Evolutionary conservation across 1,139 yeast species (phyloP).

Genomic region (Candida mesenterica): DNA sequence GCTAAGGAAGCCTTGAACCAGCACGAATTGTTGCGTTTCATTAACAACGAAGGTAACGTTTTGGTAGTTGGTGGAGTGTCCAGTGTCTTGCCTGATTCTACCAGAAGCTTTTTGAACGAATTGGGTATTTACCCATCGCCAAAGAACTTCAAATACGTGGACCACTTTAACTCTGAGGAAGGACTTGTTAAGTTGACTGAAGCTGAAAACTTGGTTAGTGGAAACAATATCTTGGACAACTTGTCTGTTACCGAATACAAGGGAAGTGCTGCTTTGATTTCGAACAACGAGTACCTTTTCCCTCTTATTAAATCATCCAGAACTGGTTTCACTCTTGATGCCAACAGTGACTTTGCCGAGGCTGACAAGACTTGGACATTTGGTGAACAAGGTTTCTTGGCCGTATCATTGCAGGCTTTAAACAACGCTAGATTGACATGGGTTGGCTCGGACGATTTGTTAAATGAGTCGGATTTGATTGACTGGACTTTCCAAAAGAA

Average conservation of each 20-base stretch:
- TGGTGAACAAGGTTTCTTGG: conserved; percentile 76
- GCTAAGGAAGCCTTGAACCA: conserved; percentile 34
- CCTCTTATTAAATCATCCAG: conserved; percentile 72
- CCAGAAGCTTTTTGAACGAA: conserved; percentile 69
- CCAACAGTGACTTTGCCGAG: conserved; percentile 35
- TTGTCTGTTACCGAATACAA: conserved; percentile 23
- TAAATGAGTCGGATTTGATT: conserved; percentile 51
- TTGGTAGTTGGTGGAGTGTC: conserved; percentile 53
- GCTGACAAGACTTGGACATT: conserved; percentile 68
- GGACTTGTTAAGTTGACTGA: conserved; percentile 23
- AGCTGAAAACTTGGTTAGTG: conserved; percentile 25
- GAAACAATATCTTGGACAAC: conserved; percentile 21
- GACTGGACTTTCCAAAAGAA: conserved; percentile 77
- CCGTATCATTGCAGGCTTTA: conserved; percentile 80
- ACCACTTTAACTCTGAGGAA: conserved; percentile 55
- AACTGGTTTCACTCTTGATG: conserved; percentile 58
- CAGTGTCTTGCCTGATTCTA: conserved; percentile 58
- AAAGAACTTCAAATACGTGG: conserved; percentile 61
- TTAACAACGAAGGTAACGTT: conserved; percentile 70
- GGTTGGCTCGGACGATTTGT: conserved; percentile 66
- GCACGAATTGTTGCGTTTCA: conserved; percentile 43
- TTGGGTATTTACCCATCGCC: conserved; percentile 86
- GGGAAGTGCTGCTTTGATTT: conserved; percentile 43
- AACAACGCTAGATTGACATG: conserved; percentile 79
- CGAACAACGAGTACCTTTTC: conserved; percentile 57